Conservation (phyloP, 768 basidiomycete genomes). For the Russula vinacea region DNA sequence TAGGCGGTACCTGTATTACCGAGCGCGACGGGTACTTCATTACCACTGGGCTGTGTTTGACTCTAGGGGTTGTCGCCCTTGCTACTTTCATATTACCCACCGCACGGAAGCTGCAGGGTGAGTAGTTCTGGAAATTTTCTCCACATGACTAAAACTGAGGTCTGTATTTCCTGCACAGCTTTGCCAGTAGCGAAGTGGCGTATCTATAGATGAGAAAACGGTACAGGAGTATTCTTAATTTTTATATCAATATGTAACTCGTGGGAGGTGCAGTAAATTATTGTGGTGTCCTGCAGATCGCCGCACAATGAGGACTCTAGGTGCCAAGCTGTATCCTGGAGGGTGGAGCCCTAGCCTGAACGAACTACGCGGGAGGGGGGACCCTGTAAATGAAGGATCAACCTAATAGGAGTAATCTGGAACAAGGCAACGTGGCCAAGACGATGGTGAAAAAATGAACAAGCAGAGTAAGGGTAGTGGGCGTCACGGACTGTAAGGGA, state of each 20-base stretch:
- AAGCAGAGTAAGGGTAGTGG: too few species aligned
- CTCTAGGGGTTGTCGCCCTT: slow-evolving; percentile 70
- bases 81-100: slow-evolving; percentile 79
- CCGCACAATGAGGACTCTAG: not conserved
- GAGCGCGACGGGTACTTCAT: slow-evolving; percentile 91
- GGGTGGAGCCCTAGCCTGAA: not conserved
- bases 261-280: not conserved
- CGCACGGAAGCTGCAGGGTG: slow-evolving; percentile 82
- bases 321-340: not conserved
- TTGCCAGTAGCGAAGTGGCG: slow-evolving; percentile 72
- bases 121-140: slow-evolving; percentile 33
- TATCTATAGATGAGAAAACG: slow-evolving; percentile 46
- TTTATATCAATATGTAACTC: not conserved
- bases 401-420: too few species aligned
- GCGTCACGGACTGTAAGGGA: too few species aligned
- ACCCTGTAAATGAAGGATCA: too few species aligned
- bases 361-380: too few species aligned
- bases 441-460: too few species aligned
- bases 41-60: slow-evolving; percentile 74
- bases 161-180: slow-evolving; percentile 40
- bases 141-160: not conserved
- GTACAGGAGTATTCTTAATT: not conserved
- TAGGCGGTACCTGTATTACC: slow-evolving; percentile 77
- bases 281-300: not conserved
- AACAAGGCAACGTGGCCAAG: too few species aligned